Evolutionary conservation across 345 rosid genomes (phyloP).

Genomic region (Gossypium australe): DNA sequence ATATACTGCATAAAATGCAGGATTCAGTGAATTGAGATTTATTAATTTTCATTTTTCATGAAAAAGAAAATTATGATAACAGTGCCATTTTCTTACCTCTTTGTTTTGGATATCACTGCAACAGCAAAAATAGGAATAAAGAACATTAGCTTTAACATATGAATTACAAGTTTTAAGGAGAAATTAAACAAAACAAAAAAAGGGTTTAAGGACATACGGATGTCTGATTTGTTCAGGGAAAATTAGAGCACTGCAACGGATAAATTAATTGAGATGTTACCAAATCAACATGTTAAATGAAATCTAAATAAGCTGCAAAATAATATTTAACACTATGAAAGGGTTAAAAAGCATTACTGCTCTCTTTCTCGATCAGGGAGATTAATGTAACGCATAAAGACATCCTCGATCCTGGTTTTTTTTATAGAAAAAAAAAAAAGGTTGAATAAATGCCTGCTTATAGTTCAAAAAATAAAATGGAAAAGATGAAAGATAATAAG

Average conservation of each 20-base stretch:
- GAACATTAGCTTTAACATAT: not conserved
- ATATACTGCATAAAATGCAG: conserved; percentile 33
- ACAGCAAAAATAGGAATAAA: not conserved
- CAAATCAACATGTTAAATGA: not conserved
- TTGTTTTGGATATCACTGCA: conserved; percentile 46
- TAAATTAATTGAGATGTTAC: not conserved
- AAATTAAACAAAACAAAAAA: not conserved
- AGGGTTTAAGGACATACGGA: conserved; percentile 20
- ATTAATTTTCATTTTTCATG: not conserved
- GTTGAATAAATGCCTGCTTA: not conserved
- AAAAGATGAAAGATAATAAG: no score
- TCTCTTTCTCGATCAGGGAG: conserved; percentile 67
- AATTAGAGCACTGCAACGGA: conserved; percentile 39
- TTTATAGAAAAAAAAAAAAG: not conserved
- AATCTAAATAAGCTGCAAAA: not conserved
- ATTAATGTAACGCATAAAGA: conserved; percentile 53
- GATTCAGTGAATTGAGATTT: not conserved
- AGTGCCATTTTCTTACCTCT: conserved; percentile 36
- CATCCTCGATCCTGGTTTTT: conserved; percentile 59
- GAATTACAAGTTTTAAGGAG: not conserved
- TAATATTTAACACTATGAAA: not conserved
- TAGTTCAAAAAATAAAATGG: not conserved
- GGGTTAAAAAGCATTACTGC: conserved; percentile 30
- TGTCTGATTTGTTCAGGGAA: conserved; percentile 37
- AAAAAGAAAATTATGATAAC: not conserved